Evolutionary conservation across 1,139 yeast genomes (phyloP).

Genomic region (Taphrina deformans): DNA sequence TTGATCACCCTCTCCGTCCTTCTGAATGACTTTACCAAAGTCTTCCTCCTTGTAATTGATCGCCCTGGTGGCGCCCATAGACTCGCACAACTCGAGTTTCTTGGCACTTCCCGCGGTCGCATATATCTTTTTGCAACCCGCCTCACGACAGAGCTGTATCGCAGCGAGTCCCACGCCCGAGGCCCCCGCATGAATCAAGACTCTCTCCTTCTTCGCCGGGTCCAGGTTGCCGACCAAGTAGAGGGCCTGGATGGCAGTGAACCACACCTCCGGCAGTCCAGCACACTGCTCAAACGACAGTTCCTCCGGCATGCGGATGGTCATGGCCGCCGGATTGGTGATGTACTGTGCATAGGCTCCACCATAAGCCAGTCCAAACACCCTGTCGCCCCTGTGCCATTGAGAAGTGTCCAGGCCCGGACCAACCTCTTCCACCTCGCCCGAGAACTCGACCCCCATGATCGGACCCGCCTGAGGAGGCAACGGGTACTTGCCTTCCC

Average conservation of each 20-base stretch:
- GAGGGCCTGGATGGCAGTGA: constrained; percentile 45
- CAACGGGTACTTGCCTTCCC: constrained; percentile 42
- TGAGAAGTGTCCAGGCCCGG: constrained; percentile 32
- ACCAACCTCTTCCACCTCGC: constrained; percentile 41
- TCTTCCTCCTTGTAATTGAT: constrained; percentile 43
- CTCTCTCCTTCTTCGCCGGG: constrained; percentile 42
- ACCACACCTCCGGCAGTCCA: constrained; percentile 47
- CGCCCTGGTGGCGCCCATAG: constrained; percentile 41
- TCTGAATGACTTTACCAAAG: constrained; percentile 42
- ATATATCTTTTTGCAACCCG: constrained; percentile 44
- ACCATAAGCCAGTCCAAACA: constrained; percentile 46
- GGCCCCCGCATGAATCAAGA: constrained; percentile 47
- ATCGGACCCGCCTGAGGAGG: constrained; percentile 44
- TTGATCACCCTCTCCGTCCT: constrained; percentile 39
- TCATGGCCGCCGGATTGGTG: constrained; percentile 42
- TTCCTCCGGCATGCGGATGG: constrained; percentile 42
- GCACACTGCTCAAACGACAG: constrained; percentile 44
- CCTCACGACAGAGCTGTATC: constrained; percentile 47
- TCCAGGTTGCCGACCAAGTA: constrained; percentile 42
- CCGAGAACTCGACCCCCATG: constrained; percentile 48
- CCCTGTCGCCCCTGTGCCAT: constrained; percentile 45
- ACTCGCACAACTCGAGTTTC: constrained; percentile 41
- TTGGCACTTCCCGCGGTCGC: constrained; percentile 45
- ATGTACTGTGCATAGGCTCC: constrained; percentile 49
- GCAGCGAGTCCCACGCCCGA: constrained; percentile 47